Evolutionary conservation across 2,329 filamentous ascomycete genomes (phyloP).

Genomic region (Pseudocercospora musae): DNA sequence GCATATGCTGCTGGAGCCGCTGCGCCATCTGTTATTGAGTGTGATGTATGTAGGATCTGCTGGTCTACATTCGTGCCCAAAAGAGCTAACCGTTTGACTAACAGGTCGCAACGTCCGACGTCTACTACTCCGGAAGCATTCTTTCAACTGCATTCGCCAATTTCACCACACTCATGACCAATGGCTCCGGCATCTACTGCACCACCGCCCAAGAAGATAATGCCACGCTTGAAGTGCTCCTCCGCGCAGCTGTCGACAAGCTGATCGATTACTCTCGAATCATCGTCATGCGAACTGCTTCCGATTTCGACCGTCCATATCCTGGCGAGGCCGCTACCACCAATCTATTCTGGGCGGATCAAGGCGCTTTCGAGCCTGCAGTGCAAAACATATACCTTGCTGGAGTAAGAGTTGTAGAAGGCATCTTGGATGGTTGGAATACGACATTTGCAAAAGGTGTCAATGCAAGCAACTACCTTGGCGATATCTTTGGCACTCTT

Average conservation of each 20-base stretch:
- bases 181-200: slow-evolving; percentile 66
- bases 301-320: slow-evolving; percentile 69
- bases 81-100: neutral
- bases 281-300: slow-evolving; percentile 60
- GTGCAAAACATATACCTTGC: slow-evolving; percentile 65
- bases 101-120: slow-evolving; percentile 60
- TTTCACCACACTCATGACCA: slow-evolving; percentile 62
- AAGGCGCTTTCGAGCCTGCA: slow-evolving; percentile 63
- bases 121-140: slow-evolving; percentile 64
- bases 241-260: slow-evolving; percentile 56
- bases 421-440: slow-evolving; percentile 62
- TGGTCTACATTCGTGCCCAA: neutral
- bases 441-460: slow-evolving; percentile 57
- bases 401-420: slow-evolving; percentile 62
- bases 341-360: slow-evolving; percentile 59
- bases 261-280: slow-evolving; percentile 64
- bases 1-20: slow-evolving; percentile 44
- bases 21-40: slow-evolving; percentile 57
- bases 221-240: slow-evolving; percentile 62
- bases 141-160: slow-evolving; percentile 64
- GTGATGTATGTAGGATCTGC: slow-evolving; percentile 49
- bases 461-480: slow-evolving; percentile 59
- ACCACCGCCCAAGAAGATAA: slow-evolving; percentile 72
- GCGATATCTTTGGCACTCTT: slow-evolving; percentile 61
- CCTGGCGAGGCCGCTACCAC: slow-evolving; percentile 54